Base-by-base conservation (phyloP, 352 stramenopile genomes). In the Thraustotheca clavata region DNA sequence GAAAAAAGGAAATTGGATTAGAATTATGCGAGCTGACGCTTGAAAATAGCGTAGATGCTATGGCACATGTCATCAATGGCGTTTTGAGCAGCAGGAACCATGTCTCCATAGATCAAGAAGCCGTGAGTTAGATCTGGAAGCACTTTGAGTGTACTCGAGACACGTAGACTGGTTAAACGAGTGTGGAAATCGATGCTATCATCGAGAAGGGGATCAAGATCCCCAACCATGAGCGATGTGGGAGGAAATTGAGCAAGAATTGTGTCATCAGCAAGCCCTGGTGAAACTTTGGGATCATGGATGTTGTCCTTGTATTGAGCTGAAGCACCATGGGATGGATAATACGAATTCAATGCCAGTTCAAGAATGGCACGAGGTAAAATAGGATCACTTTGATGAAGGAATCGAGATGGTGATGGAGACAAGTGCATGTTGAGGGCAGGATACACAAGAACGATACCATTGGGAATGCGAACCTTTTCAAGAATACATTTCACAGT, bases 101-200 rank as follows among this genome's bases (percentile, higher is more conserved):
- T 61, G 38, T 91, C 81, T 0, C 83, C 83, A 61, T 93, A 95
- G 61, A 91, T 92, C 24, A 95, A 70, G 59, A 94, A 95, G 46
- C 86, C 86, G 46, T 95, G 86, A 27, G 85, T 91, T 20, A 95
- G 75, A 0, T 80, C 82, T 5, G 78, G 73, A 63, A 88, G 91
- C 41, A 96, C 91, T 62, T 92, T 94, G 41, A 96, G 65, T n/a
- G 67, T 83, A 38, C 78, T 81, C 4, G 80, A 76, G 22, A 95
- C 86, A 16, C 88, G 76, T 6, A 96, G 60, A 55, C 87, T 83
- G 35, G 80, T 83, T 7, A 96, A 70, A 1, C 87, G 80, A 29
- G 84, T 94, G 68, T 94, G 88, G 67, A 96, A 95, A 67, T 96
- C 87, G n/a, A 96, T 83, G 26, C 78, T 91, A 65, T 96, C 87